These are phyloP conservation scores for Boletus subcaerulescens DNA, from an alignment of 768 basidiomycete species.

Conservation along the genomic window DNA sequence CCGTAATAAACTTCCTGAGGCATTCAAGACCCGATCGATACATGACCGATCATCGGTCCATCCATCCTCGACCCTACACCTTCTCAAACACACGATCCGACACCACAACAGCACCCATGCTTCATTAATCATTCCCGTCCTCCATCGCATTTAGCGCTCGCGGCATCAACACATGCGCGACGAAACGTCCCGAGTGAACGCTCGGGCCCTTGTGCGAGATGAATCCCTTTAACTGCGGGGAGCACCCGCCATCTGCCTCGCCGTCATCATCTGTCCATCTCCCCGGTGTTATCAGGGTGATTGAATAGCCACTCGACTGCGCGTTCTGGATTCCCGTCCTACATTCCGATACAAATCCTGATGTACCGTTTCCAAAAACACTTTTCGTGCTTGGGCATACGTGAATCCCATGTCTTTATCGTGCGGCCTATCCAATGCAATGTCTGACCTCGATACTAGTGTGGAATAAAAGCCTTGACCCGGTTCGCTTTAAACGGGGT, in stretches of 20 bases:
- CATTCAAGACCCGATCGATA: no score
- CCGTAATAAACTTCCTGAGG: no score
- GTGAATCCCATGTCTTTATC: conserved; percentile 88
- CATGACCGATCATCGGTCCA: no score
- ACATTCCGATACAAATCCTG: not conserved
- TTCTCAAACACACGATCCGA: no score
- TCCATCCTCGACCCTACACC: no score
- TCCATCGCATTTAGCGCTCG: conserved; percentile 26
- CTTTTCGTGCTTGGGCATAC: conserved; percentile 76
- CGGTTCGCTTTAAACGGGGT: no score
- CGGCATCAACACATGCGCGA: conserved; percentile 63
- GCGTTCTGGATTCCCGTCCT: conserved; percentile 76
- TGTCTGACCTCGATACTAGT: no score
- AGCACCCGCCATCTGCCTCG: conserved; percentile 31
- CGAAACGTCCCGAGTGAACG: conserved; percentile 93
- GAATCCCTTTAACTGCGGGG: conserved; percentile 87
- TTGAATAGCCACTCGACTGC: conserved; percentile 97
- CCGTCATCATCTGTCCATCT: conserved; percentile 36
- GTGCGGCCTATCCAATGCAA: no score
- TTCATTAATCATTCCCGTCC: conserved; percentile 40
- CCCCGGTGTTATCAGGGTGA: conserved; percentile 84
- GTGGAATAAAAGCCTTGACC: no score
- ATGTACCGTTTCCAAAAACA: conserved; percentile 80
- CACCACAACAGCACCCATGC: conserved; percentile 87
- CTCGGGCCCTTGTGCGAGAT: conserved; percentile 97